Evolutionary conservation across 2,329 filamentous ascomycete genomes (phyloP).

Genomic region (Botrytis pseudocinerea): DNA sequence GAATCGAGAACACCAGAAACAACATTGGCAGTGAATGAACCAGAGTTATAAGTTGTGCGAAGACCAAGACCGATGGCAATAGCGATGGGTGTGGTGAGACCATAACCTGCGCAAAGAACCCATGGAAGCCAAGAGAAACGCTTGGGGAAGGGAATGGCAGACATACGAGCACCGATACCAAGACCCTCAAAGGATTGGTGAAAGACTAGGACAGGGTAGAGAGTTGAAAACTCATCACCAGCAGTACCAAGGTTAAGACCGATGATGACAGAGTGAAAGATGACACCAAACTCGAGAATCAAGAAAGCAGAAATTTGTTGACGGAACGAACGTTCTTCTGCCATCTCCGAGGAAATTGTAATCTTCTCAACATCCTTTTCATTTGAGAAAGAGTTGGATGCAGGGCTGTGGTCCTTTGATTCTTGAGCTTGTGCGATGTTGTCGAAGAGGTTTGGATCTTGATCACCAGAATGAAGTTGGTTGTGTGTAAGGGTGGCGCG

Average conservation of each 20-base stretch:
- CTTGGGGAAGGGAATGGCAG: conserved; percentile 53
- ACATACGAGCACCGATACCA: conserved; percentile 61
- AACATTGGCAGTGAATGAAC: conserved; percentile 46
- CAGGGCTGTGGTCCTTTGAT: conserved; percentile 23
- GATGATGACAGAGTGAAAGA: conserved; percentile 65
- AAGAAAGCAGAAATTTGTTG: conserved; percentile 50
- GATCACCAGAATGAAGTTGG: conserved; percentile 46
- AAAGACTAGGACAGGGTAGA: conserved; percentile 62
- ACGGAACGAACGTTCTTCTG: conserved; percentile 42
- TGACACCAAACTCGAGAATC: conserved; percentile 50
- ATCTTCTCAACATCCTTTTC: conserved; percentile 30
- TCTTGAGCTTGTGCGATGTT: conserved; percentile 32
- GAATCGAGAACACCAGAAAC: conserved; percentile 50
- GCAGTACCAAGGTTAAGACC: conserved; percentile 62
- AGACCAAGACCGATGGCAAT: conserved; percentile 53
- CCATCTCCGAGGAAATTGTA: conserved; percentile 16
- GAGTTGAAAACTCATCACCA: conserved; percentile 55
- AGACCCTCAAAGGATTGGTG: conserved; percentile 65
- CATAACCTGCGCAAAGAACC: conserved; percentile 48
- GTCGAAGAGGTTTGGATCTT: conserved; percentile 38
- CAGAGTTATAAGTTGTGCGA: conserved; percentile 45
- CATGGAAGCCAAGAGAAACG: conserved; percentile 50
- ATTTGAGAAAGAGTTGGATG: conserved; percentile 26
- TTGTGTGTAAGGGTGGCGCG: conserved; percentile 40
- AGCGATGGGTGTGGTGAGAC: conserved; percentile 53